Percentiles rank a stretch among this genome's conserved stretches.
These are phyloP conservation scores for Pseudogymnoascus destructans DNA, from an alignment of 2,329 filamentous ascomycete species.

Conservation along the genomic window DNA sequence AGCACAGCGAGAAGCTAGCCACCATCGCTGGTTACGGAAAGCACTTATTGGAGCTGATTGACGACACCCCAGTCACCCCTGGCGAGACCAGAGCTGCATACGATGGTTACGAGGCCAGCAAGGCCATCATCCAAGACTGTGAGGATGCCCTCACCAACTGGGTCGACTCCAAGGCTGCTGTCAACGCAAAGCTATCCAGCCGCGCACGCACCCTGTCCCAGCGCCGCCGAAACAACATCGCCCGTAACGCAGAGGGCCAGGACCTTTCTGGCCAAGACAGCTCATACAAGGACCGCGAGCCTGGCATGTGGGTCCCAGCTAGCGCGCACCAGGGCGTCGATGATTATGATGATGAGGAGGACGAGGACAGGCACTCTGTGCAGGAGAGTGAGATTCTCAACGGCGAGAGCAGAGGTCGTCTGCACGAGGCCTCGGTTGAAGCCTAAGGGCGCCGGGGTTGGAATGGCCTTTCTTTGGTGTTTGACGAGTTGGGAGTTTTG, in stretches of 20 bases:
- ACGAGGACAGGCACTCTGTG: slow-evolving; percentile 43
- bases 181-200: slow-evolving; percentile 74
- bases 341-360: slow-evolving; percentile 51
- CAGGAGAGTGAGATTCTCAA: slow-evolving; percentile 43
- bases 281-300: slow-evolving; percentile 64
- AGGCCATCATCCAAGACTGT: slow-evolving; percentile 98
- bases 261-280: slow-evolving; percentile 76
- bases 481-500: slow-evolving; percentile 10
- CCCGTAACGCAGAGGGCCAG: slow-evolving; percentile 55
- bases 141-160: slow-evolving; percentile 96
- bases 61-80: slow-evolving; percentile 92
- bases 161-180: slow-evolving; percentile 80
- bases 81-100: slow-evolving; percentile 93
- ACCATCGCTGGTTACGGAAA: slow-evolving; percentile 97
- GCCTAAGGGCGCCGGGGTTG: slow-evolving; percentile 15
- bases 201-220: slow-evolving; percentile 80
- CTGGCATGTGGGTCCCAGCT: slow-evolving; percentile 67
- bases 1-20: slow-evolving; percentile 96
- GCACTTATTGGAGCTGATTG: slow-evolving; percentile 91
- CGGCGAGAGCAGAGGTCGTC: slow-evolving; percentile 43
- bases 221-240: slow-evolving; percentile 62
- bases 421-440: slow-evolving; percentile 35
- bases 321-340: slow-evolving; percentile 46
- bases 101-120: slow-evolving; percentile 95
- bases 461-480: slow-evolving; percentile 9